Conservation (phyloP, 202 grass and related monocot species). For the Panicum virgatum region DNA sequence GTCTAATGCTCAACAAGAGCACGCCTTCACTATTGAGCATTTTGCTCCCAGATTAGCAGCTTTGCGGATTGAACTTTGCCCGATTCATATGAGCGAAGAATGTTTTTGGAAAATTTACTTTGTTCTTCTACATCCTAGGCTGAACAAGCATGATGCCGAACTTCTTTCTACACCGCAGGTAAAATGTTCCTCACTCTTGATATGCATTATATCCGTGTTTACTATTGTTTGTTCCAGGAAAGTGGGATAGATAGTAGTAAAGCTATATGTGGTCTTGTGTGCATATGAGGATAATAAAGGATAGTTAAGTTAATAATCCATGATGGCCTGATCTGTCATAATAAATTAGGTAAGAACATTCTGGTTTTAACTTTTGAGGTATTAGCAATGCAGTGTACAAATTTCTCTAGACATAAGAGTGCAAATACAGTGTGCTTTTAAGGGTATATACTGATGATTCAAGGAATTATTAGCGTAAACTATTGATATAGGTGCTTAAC, state of each 20-base stretch:
- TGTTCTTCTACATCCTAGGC: slow-evolving; percentile 94
- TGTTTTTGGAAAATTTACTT: slow-evolving; percentile 99
- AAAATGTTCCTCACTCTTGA: background rate
- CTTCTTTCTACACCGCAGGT: slow-evolving; percentile 95
- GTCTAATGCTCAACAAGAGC: slow-evolving; percentile 90
- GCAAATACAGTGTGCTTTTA: too few species aligned
- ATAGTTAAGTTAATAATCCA: background rate
- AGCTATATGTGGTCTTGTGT: background rate
- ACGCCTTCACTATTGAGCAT: slow-evolving; percentile 77
- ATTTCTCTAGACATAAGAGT: too few species aligned
- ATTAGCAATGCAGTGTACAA: too few species aligned
- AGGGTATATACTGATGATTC: background rate
- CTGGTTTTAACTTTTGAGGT: background rate
- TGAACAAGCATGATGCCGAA: slow-evolving; percentile 78
- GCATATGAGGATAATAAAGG: background rate
- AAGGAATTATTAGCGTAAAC: background rate
- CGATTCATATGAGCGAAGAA: slow-evolving; percentile 85
- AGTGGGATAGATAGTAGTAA: background rate
- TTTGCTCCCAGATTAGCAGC: slow-evolving; percentile 86
- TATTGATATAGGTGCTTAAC: background rate
- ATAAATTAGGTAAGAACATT: background rate
- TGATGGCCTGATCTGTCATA: background rate
- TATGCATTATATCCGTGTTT: background rate
- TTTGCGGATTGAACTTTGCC: slow-evolving; percentile 90
- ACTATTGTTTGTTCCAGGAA: background rate